Evolutionary conservation across 352 stramenopile species (phyloP), one percentile per base, ranked within the genome.

Genomic region (Phytophthora colocasiae): DNA sequence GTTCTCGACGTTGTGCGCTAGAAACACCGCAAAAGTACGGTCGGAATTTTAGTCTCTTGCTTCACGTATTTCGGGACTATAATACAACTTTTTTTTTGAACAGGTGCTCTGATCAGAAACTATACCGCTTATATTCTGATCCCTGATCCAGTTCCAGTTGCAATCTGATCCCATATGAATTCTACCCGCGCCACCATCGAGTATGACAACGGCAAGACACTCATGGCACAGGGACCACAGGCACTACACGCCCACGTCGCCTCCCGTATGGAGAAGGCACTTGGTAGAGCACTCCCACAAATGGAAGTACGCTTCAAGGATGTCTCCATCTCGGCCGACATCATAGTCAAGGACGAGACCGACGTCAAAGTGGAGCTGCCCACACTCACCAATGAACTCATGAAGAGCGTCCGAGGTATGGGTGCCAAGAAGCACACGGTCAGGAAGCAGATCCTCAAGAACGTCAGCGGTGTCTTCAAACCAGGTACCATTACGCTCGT

Each of bases 401-500:
- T 59, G 45, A 77, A 62, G 46, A 46, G 38, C 19, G 10, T 75
- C 15, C 45, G 44, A 24, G 52, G 44, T 6, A 9, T 79, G 32
- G 39, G 51, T 2, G 22, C 70, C 17, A 87, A 63, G 27, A 80
- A 79, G 24, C 63, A 65, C 52, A 34, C 40, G 1, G 61, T 73
- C 19, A 66, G 34, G 41, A 87, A 86, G 47, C 45, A 79, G 15
- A 77, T 86, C n/a, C 63, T 83, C 9, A 62, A 69, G 27, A 55
- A 80, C 40, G 38, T 84, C 19, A 78, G 38, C 31, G 77, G 74
- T 6, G 58, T 78, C 24, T 80, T 86, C 48, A 66, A 73, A 15
- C 74, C 77, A 1, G 75, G 78, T 1, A 80, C 66, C 17, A 83
- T 81, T 44, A 87, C 78, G 6, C 71, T 87, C 19, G 66, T 87